A percentile compares a stretch with the other conserved stretches of the same genome.
These are phyloP conservation scores for Gossypium turneri DNA, from an alignment of 345 rosid genomes.

Conservation along the genomic window DNA sequence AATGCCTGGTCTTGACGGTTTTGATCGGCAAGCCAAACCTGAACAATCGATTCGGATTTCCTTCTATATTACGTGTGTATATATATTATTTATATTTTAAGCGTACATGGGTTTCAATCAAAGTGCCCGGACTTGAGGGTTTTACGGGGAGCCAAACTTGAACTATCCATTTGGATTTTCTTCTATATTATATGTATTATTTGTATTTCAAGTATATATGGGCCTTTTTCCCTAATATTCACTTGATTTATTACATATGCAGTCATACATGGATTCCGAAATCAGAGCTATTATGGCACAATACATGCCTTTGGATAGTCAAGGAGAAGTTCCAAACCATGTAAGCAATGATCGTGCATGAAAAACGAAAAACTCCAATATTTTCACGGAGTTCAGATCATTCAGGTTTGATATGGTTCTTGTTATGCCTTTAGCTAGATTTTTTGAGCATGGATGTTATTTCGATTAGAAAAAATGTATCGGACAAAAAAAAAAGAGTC, in stretches of 20 bases:
- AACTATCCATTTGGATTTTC: neutral
- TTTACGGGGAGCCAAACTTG: neutral
- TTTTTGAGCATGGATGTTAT: slow-evolving; percentile 19
- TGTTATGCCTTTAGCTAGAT: slow-evolving; percentile 5
- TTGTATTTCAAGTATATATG: neutral
- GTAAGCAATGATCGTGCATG: slow-evolving; percentile 48
- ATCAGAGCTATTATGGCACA: slow-evolving; percentile 98
- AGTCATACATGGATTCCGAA: slow-evolving; percentile 98
- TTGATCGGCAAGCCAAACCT: neutral
- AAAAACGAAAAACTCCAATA: neutral
- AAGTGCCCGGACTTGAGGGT: neutral
- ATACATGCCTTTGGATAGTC: slow-evolving; percentile 94
- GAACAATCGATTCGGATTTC: neutral
- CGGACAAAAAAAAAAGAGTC: slow-evolving; percentile 13
- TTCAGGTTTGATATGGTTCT: slow-evolving; percentile 6
- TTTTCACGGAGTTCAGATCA: neutral
- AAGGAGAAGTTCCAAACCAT: slow-evolving; percentile 61
- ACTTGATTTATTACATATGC: slow-evolving; percentile 21
- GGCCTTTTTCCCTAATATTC: neutral
- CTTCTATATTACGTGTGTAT: neutral
- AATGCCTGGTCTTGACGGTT: neutral
- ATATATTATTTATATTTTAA: too few species aligned
- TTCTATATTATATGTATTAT: neutral
- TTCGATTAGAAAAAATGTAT: slow-evolving; percentile 14
- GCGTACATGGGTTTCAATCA: neutral